Base-by-base conservation (phyloP, 768 basidiomycete genomes). In the Tremella fuciformis region DNA sequence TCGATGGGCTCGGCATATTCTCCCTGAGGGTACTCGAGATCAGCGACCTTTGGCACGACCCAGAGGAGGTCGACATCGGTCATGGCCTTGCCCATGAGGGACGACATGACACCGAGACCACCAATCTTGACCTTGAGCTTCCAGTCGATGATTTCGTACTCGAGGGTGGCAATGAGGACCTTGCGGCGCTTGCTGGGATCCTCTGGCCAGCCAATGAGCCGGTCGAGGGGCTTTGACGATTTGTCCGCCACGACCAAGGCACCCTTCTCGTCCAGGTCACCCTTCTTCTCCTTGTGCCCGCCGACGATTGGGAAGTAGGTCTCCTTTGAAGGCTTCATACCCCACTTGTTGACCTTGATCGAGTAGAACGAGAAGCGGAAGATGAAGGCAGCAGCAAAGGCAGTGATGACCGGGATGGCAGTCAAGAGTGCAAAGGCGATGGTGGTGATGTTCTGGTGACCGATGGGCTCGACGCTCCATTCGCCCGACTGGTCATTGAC, bases 301-400 rank as follows among this genome's bases (percentile, higher is more conserved):
- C 87, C 87, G 41, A 93, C 81, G 70, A 94, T 92, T 21, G 91
- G 91, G 82, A 94, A 86, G 78, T 96, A 96, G 11, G 71, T 72
- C 41, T 76, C 75, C 66, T 82, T 80, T 46, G 63, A 53, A n/a
- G 84, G 82, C 78, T 87, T 85, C 66, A 87, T 84, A 78, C 92
- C 92, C 79, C 86, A 94, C 76, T 86, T 86, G 78, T 96, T 96
- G 80, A 91, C 86, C 74, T 84, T 90, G 80, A 96, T 94, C 26
- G 91, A 90, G 70, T 96, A 96, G 83, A 96, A 96, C 6, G 87
- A 86, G 86, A 88, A 91, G 85, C 91, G 88, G 84, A 96, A 96
- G 77, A 91, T 74, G 52, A 86, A 71, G 48, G 90, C 89, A 15
- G 92, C 90, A 50, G 89, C 80, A 13, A 84, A 82, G 59, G 85